phyloP scores from a whole-genome alignment of 1,284 basidiomycete species.

The Heterobasidion annosum region DNA sequence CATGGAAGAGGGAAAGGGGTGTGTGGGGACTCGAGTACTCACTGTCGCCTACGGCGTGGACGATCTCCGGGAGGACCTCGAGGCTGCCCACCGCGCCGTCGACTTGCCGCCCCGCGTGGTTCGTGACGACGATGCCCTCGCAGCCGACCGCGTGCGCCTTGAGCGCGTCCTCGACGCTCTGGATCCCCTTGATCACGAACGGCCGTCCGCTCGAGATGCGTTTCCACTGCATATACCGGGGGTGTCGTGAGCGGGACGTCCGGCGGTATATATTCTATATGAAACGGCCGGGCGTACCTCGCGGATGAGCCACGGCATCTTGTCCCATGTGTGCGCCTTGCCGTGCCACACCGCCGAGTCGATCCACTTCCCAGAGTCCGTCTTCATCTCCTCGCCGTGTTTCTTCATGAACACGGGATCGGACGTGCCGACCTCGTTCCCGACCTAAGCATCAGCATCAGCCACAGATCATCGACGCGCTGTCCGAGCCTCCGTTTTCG shows the following conservation, averaged over 20 bases:
- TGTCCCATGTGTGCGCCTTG: slow-evolving; percentile 48
- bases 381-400: slow-evolving; percentile 31
- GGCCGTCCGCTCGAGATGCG: slow-evolving; percentile 42
- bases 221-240: slow-evolving; percentile 34
- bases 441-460: slow-evolving; percentile 11
- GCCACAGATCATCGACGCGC: too few relatives aligned
- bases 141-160: slow-evolving; percentile 43
- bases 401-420: slow-evolving; percentile 49
- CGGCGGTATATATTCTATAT: not conserved
- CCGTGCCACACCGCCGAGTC: slow-evolving; percentile 49
- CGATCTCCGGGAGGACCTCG: slow-evolving; percentile 44
- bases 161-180: slow-evolving; percentile 37
- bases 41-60: slow-evolving; percentile 40
- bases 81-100: slow-evolving; percentile 48
- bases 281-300: slow-evolving; percentile 18
- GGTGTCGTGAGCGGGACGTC: too few relatives aligned
- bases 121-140: slow-evolving; percentile 51
- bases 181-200: slow-evolving; percentile 52
- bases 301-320: slow-evolving; percentile 38
- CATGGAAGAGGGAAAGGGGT: too few relatives aligned
- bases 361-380: slow-evolving; percentile 45
- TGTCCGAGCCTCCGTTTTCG: too few relatives aligned
- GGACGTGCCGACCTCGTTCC: slow-evolving; percentile 40
- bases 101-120: slow-evolving; percentile 55
- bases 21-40: slow-evolving; percentile 10